Conservation (phyloP, 345 rosid genomes). For the Euclidium syriacum region DNA sequence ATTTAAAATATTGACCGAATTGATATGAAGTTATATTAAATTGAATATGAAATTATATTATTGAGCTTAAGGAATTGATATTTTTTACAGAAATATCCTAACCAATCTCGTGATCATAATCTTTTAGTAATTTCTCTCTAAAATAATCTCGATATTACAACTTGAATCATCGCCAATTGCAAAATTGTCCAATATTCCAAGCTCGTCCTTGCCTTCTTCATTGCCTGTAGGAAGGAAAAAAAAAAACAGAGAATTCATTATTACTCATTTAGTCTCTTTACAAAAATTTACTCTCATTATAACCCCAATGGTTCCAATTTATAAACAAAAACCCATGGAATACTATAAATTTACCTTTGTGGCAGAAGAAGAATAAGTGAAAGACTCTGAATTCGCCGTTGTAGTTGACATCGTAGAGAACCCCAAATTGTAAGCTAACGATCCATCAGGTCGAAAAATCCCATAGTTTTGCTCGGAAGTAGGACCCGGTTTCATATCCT, state of each 20-base stretch:
- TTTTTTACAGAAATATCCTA: conserved; percentile 24
- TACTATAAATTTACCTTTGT: conserved; percentile 43
- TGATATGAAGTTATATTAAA: not conserved
- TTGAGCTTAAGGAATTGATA: conserved; percentile 6
- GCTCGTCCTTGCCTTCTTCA: conserved; percentile 49
- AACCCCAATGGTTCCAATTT: not conserved
- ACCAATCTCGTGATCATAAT: conserved; percentile 6
- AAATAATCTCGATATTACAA: conserved; percentile 46
- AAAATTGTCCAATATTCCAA: conserved; percentile 68
- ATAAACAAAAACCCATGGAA: not conserved
- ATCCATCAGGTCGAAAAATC: conserved; percentile 78
- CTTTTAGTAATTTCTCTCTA: conserved; percentile 14
- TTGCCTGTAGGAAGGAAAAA: conserved; percentile 38
- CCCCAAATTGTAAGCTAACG: conserved; percentile 81
- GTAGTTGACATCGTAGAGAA: conserved; percentile 49
- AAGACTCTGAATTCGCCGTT: conserved; percentile 36
- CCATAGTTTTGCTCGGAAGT: conserved; percentile 90
- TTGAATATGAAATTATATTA: conserved; percentile 5
- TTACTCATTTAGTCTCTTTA: not conserved
- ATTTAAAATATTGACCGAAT: not conserved
- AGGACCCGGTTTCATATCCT: conserved; percentile 89
- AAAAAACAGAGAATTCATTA: conserved; percentile 4
- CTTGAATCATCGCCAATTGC: conserved; percentile 59
- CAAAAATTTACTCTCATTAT: not conserved
- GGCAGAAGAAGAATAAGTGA: conserved; percentile 74